Evolutionary conservation across 108 stramenopile genomes (phyloP).

Genomic region (Cyclotella kingstonii): DNA sequence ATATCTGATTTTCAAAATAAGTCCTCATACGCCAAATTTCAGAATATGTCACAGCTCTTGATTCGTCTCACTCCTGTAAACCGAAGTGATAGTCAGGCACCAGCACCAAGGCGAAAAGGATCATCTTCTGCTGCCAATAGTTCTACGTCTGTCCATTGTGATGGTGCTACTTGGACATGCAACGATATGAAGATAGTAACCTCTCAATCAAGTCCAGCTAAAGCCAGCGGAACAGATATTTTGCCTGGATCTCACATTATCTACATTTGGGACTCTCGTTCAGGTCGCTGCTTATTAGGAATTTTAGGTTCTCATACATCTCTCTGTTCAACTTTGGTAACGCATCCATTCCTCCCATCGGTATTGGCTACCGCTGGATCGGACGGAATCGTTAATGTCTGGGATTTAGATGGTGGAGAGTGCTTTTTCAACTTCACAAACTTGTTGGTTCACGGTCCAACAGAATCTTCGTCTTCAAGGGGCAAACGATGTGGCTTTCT

Average conservation of each 20-base stretch:
- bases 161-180: constrained; percentile 75
- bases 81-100: neutral
- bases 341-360: constrained; percentile 68
- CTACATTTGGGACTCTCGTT: constrained; percentile 76
- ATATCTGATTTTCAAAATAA: constrained; percentile 25
- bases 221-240: constrained; percentile 57
- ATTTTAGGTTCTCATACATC: constrained; percentile 64
- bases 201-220: constrained; percentile 67
- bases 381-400: constrained; percentile 69
- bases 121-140: constrained; percentile 3
- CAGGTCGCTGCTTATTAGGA: constrained; percentile 75
- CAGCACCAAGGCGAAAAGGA: constrained; percentile 19
- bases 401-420: constrained; percentile 71
- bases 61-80: constrained; percentile 26
- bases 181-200: constrained; percentile 78
- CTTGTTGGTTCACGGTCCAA: constrained; percentile 50
- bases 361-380: constrained; percentile 68
- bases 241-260: constrained; percentile 69
- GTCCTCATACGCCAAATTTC: constrained; percentile 17
- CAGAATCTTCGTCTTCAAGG: constrained; percentile 30
- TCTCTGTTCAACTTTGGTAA: constrained; percentile 67
- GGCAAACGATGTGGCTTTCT: constrained; percentile 67
- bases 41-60: constrained; percentile 26
- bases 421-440: constrained; percentile 65
- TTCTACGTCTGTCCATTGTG: constrained; percentile 52